Conservation (phyloP, 768 basidiomycete genomes). For the Amanita fuliginea region DNA sequence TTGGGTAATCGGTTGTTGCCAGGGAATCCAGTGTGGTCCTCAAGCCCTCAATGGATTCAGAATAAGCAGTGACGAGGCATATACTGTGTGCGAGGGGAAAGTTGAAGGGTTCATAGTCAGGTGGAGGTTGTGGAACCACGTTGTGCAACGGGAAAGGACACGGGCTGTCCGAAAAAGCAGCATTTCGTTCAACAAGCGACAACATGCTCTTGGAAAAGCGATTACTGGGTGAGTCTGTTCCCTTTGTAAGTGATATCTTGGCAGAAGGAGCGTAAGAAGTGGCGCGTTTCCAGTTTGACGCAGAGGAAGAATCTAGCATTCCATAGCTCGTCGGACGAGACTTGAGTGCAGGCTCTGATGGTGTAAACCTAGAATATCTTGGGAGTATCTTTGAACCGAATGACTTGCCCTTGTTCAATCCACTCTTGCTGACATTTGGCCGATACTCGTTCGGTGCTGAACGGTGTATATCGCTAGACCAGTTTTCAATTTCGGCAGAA, state of each 20-base stretch:
- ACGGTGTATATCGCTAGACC: conserved; percentile 92
- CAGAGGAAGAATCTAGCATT: conserved; percentile 43
- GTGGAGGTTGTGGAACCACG: conserved; percentile 86
- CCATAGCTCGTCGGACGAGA: conserved; percentile 57
- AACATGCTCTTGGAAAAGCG: conserved; percentile 75
- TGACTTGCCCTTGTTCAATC: conserved; percentile 40
- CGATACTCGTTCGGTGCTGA: conserved; percentile 86
- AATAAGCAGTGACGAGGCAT: conserved; percentile 96
- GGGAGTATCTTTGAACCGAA: conserved; percentile 56
- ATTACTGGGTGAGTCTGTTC: conserved; percentile 58
- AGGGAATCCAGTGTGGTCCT: conserved; percentile 97
- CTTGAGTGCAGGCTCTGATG: conserved; percentile 50
- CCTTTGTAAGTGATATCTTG: conserved; percentile 30
- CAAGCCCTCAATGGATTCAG: conserved; percentile 92
- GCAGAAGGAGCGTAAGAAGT: conserved; percentile 38
- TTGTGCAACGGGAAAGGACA: conserved; percentile 92
- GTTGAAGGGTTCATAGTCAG: conserved; percentile 90
- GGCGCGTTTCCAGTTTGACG: conserved; percentile 44
- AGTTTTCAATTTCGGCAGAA: conserved; percentile 85
- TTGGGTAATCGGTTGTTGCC: conserved; percentile 97
- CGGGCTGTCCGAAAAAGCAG: conserved; percentile 46
- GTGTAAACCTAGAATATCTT: conserved; percentile 64
- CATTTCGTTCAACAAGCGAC: conserved; percentile 51
- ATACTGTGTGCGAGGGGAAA: conserved; percentile 92
- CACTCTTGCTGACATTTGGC: conserved; percentile 76